Percentiles rank a stretch among this genome's conserved stretches.
These are phyloP conservation scores for Wickerhamiella allomyrinae DNA, from an alignment of 805 yeast species.

Conservation along the genomic window DNA sequence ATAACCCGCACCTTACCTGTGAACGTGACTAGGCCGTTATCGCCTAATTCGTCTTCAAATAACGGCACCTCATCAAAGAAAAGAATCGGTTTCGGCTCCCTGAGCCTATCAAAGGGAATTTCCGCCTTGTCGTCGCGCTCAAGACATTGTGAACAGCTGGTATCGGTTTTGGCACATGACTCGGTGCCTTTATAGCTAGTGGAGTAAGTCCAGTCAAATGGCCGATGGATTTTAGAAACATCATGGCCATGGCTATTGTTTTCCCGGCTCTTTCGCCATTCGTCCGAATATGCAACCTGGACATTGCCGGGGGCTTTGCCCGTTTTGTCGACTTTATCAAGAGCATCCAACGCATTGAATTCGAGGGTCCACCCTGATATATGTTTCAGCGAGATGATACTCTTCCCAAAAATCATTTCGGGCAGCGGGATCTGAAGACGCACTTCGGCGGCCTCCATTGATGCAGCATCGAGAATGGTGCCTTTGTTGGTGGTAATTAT, in stretches of 20 bases:
- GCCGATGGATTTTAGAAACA: constrained; percentile 51
- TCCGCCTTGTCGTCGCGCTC: constrained; percentile 14
- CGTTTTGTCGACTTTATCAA: constrained; percentile 41
- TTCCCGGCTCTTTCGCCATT: constrained; percentile 43
- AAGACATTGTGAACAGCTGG: neutral
- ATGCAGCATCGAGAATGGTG: constrained; percentile 63
- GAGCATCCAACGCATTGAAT: constrained; percentile 69
- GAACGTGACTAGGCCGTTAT: constrained; percentile 76
- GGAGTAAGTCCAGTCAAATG: constrained; percentile 95
- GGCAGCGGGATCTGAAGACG: constrained; percentile 72
- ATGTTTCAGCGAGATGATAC: constrained; percentile 41
- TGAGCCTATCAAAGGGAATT: constrained; percentile 60
- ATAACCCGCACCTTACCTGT: constrained; percentile 77
- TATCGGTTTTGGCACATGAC: too few relatives aligned
- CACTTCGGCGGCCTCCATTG: constrained; percentile 51
- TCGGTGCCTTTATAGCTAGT: constrained; percentile 53
- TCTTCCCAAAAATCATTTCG: constrained; percentile 94
- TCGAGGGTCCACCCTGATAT: constrained; percentile 34
- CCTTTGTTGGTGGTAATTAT: constrained; percentile 52
- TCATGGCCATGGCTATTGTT: constrained; percentile 28
- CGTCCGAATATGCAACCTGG: constrained; percentile 73
- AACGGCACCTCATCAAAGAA: constrained; percentile 80
- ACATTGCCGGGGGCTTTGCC: constrained; percentile 33
- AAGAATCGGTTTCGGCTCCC: constrained; percentile 67
- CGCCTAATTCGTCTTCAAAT: constrained; percentile 92